Percentiles rank a stretch among this genome's conserved stretches.
phyloP scores from a whole-genome alignment of 177 flowering plant species.

The Vitis hybrid region DNA sequence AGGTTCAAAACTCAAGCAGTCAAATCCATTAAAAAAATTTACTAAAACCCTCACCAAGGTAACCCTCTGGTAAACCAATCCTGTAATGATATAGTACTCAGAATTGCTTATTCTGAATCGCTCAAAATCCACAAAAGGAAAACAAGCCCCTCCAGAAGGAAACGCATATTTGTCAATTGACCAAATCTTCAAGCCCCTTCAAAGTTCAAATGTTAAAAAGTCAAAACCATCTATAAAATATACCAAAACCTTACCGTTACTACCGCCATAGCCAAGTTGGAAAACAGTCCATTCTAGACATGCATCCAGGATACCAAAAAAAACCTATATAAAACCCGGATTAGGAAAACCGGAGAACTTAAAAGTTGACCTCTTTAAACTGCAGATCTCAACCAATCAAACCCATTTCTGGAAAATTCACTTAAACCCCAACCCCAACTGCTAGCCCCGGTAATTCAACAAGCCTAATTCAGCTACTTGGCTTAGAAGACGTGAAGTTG shows the following conservation, averaged over 20 bases:
- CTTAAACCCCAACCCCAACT: background rate
- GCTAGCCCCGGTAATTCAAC: background rate
- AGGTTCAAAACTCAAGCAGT: too few species aligned
- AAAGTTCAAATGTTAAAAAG: background rate
- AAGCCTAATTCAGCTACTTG: too few species aligned
- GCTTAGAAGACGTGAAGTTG: too few species aligned
- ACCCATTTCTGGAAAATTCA: background rate
- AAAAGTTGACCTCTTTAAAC: background rate
- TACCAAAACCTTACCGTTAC: background rate
- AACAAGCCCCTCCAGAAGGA: too few species aligned
- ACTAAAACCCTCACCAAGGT: too few species aligned
- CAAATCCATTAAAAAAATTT: too few species aligned
- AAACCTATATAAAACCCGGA: background rate
- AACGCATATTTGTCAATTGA: too few species aligned
- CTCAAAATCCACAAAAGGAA: too few species aligned
- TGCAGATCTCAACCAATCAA: constrained; percentile 5
- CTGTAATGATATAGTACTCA: too few species aligned
- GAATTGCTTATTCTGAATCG: too few species aligned
- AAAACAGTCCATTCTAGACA: background rate
- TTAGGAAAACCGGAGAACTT: background rate
- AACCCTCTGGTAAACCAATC: too few species aligned
- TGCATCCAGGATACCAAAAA: background rate
- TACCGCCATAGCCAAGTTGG: background rate
- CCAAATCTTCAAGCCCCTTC: too few species aligned
- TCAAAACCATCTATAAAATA: background rate